phyloP scores from a whole-genome alignment of 2,329 filamentous ascomycete species.

The Pseudofabraea citricarpa region DNA sequence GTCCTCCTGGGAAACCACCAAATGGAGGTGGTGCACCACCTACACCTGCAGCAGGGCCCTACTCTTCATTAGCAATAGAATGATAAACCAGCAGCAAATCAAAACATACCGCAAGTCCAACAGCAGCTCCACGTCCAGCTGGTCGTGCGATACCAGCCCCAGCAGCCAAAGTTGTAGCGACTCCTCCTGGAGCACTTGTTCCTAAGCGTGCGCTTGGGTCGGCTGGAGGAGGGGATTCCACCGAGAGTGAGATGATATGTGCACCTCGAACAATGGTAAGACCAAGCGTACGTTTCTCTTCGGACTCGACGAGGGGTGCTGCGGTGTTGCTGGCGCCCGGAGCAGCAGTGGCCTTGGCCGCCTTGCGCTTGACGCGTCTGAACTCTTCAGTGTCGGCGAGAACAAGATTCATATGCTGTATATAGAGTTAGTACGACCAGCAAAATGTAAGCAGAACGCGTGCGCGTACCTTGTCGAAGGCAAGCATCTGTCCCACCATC shows the following conservation, averaged over 20 bases:
- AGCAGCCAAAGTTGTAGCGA: slow-evolving; percentile 62
- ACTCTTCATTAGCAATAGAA: slow-evolving; percentile 23
- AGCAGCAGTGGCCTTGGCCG: slow-evolving; percentile 61
- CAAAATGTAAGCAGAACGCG: slow-evolving; percentile 7
- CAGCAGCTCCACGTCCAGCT: slow-evolving; percentile 77
- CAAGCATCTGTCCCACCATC: slow-evolving; percentile 97
- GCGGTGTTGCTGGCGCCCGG: slow-evolving; percentile 49
- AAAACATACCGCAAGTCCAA: slow-evolving; percentile 69
- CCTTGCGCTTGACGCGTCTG: slow-evolving; percentile 82
- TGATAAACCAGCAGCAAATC: slow-evolving; percentile 7
- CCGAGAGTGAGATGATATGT: slow-evolving; percentile 89
- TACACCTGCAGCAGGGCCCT: slow-evolving; percentile 82
- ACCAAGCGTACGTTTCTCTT: slow-evolving; percentile 97
- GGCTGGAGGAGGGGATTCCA: slow-evolving; percentile 91
- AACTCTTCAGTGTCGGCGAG: slow-evolving; percentile 98
- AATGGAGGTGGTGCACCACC: slow-evolving; percentile 67
- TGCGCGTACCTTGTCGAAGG: slow-evolving; percentile 81
- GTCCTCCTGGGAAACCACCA: slow-evolving; percentile 49
- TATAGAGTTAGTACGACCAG: too few species aligned
- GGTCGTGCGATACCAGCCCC: slow-evolving; percentile 89
- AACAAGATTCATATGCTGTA: slow-evolving; percentile 98
- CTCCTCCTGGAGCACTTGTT: slow-evolving; percentile 64
- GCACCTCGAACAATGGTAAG: slow-evolving; percentile 92
- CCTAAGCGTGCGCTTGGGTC: slow-evolving; percentile 89
- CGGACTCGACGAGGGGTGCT: slow-evolving; percentile 72